Evolutionary conservation across 768 basidiomycete genomes (phyloP).

Genomic region (Russula sp.): DNA sequence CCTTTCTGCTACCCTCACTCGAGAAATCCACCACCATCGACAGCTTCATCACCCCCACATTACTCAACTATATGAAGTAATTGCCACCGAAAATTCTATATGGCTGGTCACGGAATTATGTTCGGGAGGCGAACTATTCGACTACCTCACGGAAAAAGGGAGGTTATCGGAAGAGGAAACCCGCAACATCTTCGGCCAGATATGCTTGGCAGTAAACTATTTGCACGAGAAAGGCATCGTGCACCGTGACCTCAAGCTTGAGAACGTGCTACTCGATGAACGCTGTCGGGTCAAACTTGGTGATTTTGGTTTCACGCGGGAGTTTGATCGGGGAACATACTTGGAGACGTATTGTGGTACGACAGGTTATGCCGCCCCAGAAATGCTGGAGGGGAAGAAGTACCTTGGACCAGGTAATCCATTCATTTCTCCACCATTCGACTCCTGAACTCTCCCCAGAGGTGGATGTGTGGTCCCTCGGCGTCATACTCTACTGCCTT

Average conservation of each 20-base stretch:
- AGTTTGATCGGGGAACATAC: slow-evolving; percentile 68
- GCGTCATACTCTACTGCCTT: slow-evolving; percentile 84
- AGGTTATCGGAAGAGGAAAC: slow-evolving; percentile 80
- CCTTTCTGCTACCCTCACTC: slow-evolving; percentile 83
- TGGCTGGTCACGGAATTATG: slow-evolving; percentile 98
- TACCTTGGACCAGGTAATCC: slow-evolving; percentile 81
- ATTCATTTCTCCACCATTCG: background rate
- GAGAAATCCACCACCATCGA: slow-evolving; percentile 98
- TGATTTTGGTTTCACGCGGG: slow-evolving; percentile 92
- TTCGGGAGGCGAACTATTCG: slow-evolving; percentile 94
- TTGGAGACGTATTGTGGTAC: slow-evolving; percentile 96
- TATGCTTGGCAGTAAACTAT: slow-evolving; percentile 89
- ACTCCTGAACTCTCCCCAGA: slow-evolving; percentile 39
- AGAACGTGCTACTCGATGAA: slow-evolving; percentile 91
- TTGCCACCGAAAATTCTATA: slow-evolving; percentile 91
- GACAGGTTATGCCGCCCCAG: slow-evolving; percentile 88
- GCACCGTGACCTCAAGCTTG: slow-evolving; percentile 93
- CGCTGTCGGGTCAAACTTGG: slow-evolving; percentile 87
- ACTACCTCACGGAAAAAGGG: slow-evolving; percentile 94
- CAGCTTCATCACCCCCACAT: slow-evolving; percentile 94
- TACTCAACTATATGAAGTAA: slow-evolving; percentile 94
- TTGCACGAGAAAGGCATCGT: slow-evolving; percentile 90
- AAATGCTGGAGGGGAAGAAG: slow-evolving; percentile 82
- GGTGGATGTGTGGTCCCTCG: slow-evolving; percentile 94
- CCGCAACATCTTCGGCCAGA: slow-evolving; percentile 86